Percentiles rank a stretch among this genome's conserved stretches.
phyloP scores from a whole-genome alignment of 2,329 filamentous ascomycete species.

The Incumbomyces delicatus region DNA sequence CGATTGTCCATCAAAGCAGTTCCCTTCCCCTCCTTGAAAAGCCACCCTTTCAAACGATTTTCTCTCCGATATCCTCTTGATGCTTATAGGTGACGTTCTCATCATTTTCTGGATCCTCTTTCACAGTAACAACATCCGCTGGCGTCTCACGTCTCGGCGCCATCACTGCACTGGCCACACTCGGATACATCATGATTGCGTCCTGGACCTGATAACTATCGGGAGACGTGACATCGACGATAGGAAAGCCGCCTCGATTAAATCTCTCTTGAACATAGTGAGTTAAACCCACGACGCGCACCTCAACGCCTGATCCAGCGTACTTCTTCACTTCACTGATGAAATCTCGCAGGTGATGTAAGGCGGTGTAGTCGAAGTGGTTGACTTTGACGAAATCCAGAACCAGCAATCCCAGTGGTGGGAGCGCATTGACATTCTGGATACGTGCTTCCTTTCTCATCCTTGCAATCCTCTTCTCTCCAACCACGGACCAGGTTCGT shows the following conservation, averaged over 20 bases:
- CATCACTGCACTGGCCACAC: constrained; percentile 12
- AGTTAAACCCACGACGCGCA: constrained; percentile 42
- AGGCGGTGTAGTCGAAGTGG: constrained; percentile 46
- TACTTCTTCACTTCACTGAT: constrained; percentile 41
- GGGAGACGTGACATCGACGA: constrained; percentile 14
- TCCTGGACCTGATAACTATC: constrained; percentile 7
- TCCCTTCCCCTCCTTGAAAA: too few species aligned
- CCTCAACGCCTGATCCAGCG: constrained; percentile 36
- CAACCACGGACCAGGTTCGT: constrained; percentile 47
- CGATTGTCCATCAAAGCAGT: too few species aligned
- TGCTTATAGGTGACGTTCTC: constrained; percentile 11
- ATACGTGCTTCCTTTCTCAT: constrained; percentile 35
- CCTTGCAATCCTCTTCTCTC: constrained; percentile 37
- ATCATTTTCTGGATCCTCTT: constrained; percentile 9
- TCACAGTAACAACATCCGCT: constrained; percentile 12
- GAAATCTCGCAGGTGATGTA: constrained; percentile 41
- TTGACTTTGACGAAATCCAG: constrained; percentile 45
- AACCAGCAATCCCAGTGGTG: constrained; percentile 40
- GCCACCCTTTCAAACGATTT: too few species aligned
- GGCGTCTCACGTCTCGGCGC: constrained; percentile 12
- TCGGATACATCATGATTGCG: constrained; percentile 12
- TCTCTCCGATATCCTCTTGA: constrained; percentile 9
- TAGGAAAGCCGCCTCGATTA: constrained; percentile 26
- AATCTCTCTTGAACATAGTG: constrained; percentile 29
- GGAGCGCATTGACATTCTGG: constrained; percentile 22